phyloP scores from a whole-genome alignment of 2,329 filamentous ascomycete species.

The Fusarium xyrophilum region DNA sequence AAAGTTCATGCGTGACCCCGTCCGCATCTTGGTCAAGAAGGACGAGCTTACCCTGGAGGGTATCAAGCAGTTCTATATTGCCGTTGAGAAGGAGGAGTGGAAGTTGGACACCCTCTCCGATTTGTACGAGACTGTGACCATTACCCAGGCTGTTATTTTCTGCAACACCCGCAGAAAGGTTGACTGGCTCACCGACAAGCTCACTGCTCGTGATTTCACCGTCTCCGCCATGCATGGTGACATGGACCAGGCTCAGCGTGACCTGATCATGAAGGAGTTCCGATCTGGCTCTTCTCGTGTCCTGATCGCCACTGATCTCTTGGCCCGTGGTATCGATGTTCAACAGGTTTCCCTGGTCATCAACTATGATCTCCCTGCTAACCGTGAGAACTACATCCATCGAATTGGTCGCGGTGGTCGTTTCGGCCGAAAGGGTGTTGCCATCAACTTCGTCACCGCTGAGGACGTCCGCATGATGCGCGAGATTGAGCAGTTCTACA shows the following conservation, averaged over 20 bases:
- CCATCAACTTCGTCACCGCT: slow-evolving; percentile 99
- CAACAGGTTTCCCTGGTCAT: slow-evolving; percentile 99
- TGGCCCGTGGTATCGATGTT: slow-evolving; percentile 99
- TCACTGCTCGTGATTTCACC: slow-evolving; percentile 97
- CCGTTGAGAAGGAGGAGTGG: slow-evolving; percentile 99
- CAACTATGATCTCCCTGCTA: slow-evolving; percentile 99
- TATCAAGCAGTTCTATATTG: slow-evolving; percentile 99
- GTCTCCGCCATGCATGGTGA: slow-evolving; percentile 99
- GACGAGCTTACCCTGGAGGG: slow-evolving; percentile 99
- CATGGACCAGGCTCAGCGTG: slow-evolving; percentile 97
- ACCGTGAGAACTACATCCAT: slow-evolving; percentile 99
- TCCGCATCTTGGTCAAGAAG: slow-evolving; percentile 99
- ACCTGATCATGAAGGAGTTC: slow-evolving; percentile 99
- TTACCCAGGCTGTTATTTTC: slow-evolving; percentile 99
- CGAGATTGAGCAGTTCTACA: slow-evolving; percentile 99
- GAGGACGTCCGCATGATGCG: slow-evolving; percentile 99
- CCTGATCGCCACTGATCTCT: slow-evolving; percentile 94
- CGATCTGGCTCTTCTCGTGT: slow-evolving; percentile 98
- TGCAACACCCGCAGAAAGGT: slow-evolving; percentile 99
- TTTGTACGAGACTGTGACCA: slow-evolving; percentile 98
- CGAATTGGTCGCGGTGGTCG: slow-evolving; percentile 99
- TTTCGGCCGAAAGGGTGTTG: slow-evolving; percentile 99
- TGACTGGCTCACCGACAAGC: slow-evolving; percentile 99
- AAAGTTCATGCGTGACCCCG: slow-evolving; percentile 99
- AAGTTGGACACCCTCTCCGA: slow-evolving; percentile 99